Base-by-base conservation (phyloP, 1,139 yeast genomes). In the Blastobotrys raffinosifermentans region DNA sequence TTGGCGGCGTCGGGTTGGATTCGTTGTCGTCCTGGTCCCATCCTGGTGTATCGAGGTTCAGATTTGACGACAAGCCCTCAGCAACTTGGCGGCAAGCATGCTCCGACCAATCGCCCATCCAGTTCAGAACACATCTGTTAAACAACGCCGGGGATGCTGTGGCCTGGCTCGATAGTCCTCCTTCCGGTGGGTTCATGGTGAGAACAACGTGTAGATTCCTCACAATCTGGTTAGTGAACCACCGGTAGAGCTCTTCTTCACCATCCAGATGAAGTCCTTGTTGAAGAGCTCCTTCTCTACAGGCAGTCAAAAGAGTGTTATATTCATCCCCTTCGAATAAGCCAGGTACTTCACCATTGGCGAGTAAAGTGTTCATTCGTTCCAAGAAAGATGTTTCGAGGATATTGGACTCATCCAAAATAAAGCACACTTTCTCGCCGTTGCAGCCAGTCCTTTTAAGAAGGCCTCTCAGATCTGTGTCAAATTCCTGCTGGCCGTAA, bases 311-410 rank as follows among this genome's bases (percentile, higher is more conserved):
- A 36, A 87, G 60, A 2, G 68, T 47, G 0, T 66, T 63, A 37
- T 65, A 71, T 10, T 84, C 89, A 9, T 85, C 94, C 0, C 79
- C 91, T 47, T 77, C 86, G 57, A 85, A 91, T 15, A 91, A 64
- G 2, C 96, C 96, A 1, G 96, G 96, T 17, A 87, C 73, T 50
- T 89, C 96, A 0, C 96, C 85, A 57, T 89, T 91, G 0, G 97
- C 96, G 25, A 91, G 66, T 19, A 91, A 64, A 0, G 94, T 85
- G 51, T 91, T 91, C 94, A 91, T 86, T 43, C 95, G 67, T 58
- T 91, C 98, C 22, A 91, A 63, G 53, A 89, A 89, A 0, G 94
- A 69, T 0, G 94, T 69, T 33, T 84, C 93, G 34, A 80, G 55
- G 38, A 87, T 75, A 32, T 80, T 75, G 0, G 94, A 75, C 50